phyloP scores from a whole-genome alignment of 176 grass and related monocot genomes.

The Tillandsia fasciculata region DNA sequence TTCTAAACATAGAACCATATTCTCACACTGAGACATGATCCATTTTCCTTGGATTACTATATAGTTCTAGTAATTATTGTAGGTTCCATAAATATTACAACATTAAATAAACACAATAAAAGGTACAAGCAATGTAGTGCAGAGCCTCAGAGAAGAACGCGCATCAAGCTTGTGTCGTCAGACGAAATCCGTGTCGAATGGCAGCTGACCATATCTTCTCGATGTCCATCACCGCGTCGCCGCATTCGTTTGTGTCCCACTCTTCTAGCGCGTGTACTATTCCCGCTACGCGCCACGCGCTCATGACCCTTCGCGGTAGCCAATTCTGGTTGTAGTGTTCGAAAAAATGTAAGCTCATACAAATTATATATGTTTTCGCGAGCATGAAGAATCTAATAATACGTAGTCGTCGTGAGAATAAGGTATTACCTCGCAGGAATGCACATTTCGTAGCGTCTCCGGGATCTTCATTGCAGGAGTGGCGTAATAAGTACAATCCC shows the following conservation, averaged over 20 bases:
- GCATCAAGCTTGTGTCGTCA: conserved; percentile 27
- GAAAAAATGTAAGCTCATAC: not conserved
- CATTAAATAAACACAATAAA: no score
- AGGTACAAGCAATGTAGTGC: no score
- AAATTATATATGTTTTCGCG: not conserved
- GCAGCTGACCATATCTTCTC: conserved; percentile 64
- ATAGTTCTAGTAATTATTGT: no score
- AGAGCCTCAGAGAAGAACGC: not conserved
- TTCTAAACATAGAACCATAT: no score
- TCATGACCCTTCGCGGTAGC: conserved; percentile 91
- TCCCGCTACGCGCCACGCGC: conserved; percentile 64
- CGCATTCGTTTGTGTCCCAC: conserved; percentile 58
- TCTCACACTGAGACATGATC: no score
- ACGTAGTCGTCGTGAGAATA: not conserved
- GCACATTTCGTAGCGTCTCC: conserved; percentile 16
- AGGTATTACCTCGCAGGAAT: conserved; percentile 7
- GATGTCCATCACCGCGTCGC: conserved; percentile 47
- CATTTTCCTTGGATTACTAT: no score
- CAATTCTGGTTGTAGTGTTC: conserved; percentile 53
- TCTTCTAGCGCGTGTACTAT: conserved; percentile 72
- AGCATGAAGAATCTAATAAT: not conserved
- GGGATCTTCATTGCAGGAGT: conserved; percentile 28
- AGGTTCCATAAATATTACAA: no score
- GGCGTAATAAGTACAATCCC: conserved; percentile 17
- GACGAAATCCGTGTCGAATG: conserved; percentile 55